A percentile compares a stretch with the other conserved stretches of the same genome.
These are phyloP conservation scores for Rhizopus microsporus DNA, from an alignment of 371 early-diverging fungal species.

Conservation along the genomic window DNA sequence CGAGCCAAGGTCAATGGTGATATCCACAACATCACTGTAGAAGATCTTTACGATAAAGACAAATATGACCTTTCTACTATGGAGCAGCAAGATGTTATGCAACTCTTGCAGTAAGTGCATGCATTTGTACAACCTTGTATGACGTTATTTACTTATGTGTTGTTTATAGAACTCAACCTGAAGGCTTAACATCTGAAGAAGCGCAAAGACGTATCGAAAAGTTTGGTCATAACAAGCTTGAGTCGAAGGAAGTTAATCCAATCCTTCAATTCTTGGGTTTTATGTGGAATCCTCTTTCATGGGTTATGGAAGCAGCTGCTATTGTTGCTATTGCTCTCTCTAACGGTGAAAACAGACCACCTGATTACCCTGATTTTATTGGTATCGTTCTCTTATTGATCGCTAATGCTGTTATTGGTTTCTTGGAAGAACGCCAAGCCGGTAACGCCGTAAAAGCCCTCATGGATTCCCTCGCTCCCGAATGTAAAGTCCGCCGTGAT, in stretches of 20 bases:
- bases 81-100: constrained; percentile 71
- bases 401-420: constrained; percentile 85
- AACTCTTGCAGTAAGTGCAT: constrained; percentile 59
- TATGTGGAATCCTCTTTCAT: constrained; percentile 81
- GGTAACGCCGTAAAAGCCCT: constrained; percentile 77
- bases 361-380: constrained; percentile 84
- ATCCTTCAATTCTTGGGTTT: constrained; percentile 83
- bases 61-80: constrained; percentile 77
- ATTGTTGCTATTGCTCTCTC: constrained; percentile 71
- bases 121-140: not conserved
- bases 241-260: constrained; percentile 77
- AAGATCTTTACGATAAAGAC: constrained; percentile 78
- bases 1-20: constrained; percentile 29
- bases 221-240: constrained; percentile 72
- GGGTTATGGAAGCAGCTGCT: constrained; percentile 83
- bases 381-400: constrained; percentile 79
- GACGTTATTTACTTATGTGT: not conserved
- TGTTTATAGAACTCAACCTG: constrained; percentile 49
- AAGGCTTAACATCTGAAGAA: constrained; percentile 65
- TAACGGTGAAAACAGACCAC: constrained; percentile 63
- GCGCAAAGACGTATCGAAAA: constrained; percentile 58
- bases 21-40: constrained; percentile 53
- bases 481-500: constrained; percentile 70
- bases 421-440: constrained; percentile 79
- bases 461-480: constrained; percentile 73